Percentiles rank a stretch among this genome's conserved stretches.
These are phyloP conservation scores for Lagerstroemia speciosa DNA, from an alignment of 345 rosid species.

Conservation along the genomic window DNA sequence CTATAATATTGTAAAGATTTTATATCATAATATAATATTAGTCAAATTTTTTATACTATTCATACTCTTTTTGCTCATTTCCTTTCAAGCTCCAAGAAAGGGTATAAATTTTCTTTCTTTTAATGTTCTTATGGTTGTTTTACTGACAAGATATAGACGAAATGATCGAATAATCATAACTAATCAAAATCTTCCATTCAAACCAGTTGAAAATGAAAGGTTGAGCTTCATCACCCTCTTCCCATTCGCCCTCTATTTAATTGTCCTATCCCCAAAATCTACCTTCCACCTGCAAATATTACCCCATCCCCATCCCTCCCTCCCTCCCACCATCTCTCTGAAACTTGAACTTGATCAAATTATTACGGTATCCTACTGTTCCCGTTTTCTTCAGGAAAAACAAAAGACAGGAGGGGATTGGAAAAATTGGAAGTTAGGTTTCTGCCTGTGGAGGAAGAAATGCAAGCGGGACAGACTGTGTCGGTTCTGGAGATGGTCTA, in stretches of 20 bases:
- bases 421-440: not conserved
- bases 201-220: not conserved
- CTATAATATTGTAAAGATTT: too few relatives aligned
- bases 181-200: not conserved
- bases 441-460: not conserved
- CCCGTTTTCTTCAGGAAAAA: too few relatives aligned
- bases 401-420: not conserved
- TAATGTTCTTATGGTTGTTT: not conserved
- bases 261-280: not conserved
- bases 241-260: not conserved
- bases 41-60: too few relatives aligned
- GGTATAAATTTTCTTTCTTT: not conserved
- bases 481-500: not conserved
- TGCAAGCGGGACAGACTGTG: not conserved
- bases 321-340: too few relatives aligned
- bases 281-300: not conserved
- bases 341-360: too few relatives aligned
- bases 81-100: not conserved
- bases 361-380: too few relatives aligned
- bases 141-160: not conserved
- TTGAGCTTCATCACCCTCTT: not conserved
- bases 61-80: too few relatives aligned
- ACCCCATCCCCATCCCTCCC: not conserved
- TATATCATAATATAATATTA: too few relatives aligned
- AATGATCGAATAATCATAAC: not conserved